Evolutionary conservation across 2,329 filamentous ascomycete genomes (phyloP), one percentile per base, ranked within the genome.

Genomic region (Aspergillus novoparasiticus): DNA sequence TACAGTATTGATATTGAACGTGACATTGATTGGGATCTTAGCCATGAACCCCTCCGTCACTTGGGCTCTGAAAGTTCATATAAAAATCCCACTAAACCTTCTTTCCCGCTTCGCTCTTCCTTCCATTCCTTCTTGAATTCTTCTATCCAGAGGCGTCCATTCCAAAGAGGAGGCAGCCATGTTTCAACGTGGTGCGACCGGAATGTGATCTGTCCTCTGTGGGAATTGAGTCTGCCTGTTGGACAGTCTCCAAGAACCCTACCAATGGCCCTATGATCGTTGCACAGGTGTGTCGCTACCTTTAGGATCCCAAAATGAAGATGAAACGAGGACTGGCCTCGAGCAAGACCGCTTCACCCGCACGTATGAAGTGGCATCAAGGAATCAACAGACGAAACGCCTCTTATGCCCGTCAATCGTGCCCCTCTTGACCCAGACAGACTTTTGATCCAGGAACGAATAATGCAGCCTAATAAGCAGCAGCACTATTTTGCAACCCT

Each of bases 131-230:
- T 55, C 51, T 21, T 39, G 32, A 39, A 34, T 36, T 55, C 32
- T 23, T 23, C 51, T 23, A 26, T 16, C 26, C 0, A 12, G 46
- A 50, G 23, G 23, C 28, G 11, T 54, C 36, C 51, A 54, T 54
- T 54, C 21, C 51, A 54, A 8, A 10, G n/a, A 23, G 21, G 23
- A 54, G 51, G n/a, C 21, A 34, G 32, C n/a, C 34, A 51, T 32
- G 48, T 34, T 19, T 28, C 6, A 55, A 55, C 21, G 57, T 62
- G 53, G 59, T 61, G 59, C 53, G 57, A 67, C 60, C 59, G 46
- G 58, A 58, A 66, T 66, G 62, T 64, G 62, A 66, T 64, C 64
- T 66, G 64, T 64, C 61, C 50, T 39, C 57, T 59, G 64, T 50
- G 57, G 30, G 39, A 41, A 41, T 41, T n/a, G 6, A n/a, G 58